Evolutionary conservation across 2,329 filamentous ascomycete species (phyloP).

Genomic region (Cryphonectria radicalis): DNA sequence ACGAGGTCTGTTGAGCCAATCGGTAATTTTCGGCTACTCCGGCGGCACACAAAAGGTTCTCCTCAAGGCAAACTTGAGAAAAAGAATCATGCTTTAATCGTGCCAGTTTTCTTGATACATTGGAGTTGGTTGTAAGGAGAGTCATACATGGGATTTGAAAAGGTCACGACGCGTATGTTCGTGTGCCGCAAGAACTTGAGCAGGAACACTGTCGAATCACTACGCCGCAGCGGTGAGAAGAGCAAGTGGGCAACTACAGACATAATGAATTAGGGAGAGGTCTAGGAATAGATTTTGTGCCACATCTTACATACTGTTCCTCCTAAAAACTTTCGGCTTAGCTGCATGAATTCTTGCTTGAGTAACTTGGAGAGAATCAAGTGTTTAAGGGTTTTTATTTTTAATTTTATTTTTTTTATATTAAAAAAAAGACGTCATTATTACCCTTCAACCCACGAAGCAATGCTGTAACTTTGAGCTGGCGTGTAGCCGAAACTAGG

Average conservation of each 20-base stretch:
- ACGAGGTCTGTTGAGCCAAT: background rate
- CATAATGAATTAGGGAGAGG: too few species aligned
- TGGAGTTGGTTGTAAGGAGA: background rate
- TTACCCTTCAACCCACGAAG: too few species aligned
- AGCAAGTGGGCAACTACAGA: background rate
- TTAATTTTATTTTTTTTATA: too few species aligned
- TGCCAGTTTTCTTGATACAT: background rate
- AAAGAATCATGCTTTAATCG: background rate
- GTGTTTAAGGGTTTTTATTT: too few species aligned
- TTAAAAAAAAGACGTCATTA: too few species aligned
- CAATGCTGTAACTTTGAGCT: too few species aligned
- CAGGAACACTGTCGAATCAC: background rate
- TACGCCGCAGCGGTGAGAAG: background rate
- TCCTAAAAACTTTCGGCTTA: too few species aligned
- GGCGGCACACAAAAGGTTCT: background rate
- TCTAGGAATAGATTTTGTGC: background rate
- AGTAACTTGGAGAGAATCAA: too few species aligned
- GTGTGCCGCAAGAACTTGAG: background rate
- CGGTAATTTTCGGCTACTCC: slow-evolving; percentile 1
- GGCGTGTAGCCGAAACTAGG: too few species aligned
- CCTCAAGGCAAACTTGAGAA: background rate
- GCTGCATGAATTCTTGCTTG: too few species aligned
- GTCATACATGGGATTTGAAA: background rate
- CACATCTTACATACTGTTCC: background rate
- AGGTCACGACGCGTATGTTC: background rate